Conservation (phyloP, 1,139 yeast species). For the Hemisphaericaspora lyxosophila region DNA sequence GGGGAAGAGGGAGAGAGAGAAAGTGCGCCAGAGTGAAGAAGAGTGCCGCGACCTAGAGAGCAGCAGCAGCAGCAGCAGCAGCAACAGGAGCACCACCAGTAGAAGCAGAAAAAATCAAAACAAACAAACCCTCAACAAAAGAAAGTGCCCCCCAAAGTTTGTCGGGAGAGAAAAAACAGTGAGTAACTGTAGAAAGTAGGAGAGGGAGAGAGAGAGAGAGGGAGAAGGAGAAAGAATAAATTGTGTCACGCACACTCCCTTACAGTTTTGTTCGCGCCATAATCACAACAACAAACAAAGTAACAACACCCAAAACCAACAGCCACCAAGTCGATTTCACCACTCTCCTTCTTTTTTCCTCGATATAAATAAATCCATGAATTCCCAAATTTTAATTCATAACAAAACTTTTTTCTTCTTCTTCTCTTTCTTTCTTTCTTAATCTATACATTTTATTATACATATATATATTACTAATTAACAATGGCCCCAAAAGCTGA, state of each 20-base stretch:
- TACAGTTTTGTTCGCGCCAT: too few species aligned
- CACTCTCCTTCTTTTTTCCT: slow-evolving; percentile 1
- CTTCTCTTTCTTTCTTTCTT: slow-evolving; percentile 9
- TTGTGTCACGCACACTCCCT: too few species aligned
- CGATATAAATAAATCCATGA: slow-evolving; percentile 7
- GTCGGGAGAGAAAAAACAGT: background rate
- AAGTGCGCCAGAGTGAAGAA: background rate
- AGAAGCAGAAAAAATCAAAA: background rate
- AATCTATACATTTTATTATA: slow-evolving; percentile 11
- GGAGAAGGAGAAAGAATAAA: background rate
- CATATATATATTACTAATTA: slow-evolving; percentile 21
- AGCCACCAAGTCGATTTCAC: background rate
- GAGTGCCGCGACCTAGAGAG: too few species aligned
- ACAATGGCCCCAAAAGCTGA: slow-evolving; percentile 97
- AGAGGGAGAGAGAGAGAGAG: too few species aligned
- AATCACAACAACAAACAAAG: background rate
- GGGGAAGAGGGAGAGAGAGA: slow-evolving; percentile 1
- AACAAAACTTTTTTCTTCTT: slow-evolving; percentile 8
- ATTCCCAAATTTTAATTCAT: too few species aligned
- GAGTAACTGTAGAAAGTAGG: background rate
- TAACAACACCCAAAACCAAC: background rate
- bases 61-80: too few species aligned
- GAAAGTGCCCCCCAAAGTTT: too few species aligned
- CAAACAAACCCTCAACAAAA: background rate
- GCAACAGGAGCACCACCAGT: background rate